Evolutionary conservation across 805 yeast species (phyloP).

Genomic region (Blastobotrys americana): DNA sequence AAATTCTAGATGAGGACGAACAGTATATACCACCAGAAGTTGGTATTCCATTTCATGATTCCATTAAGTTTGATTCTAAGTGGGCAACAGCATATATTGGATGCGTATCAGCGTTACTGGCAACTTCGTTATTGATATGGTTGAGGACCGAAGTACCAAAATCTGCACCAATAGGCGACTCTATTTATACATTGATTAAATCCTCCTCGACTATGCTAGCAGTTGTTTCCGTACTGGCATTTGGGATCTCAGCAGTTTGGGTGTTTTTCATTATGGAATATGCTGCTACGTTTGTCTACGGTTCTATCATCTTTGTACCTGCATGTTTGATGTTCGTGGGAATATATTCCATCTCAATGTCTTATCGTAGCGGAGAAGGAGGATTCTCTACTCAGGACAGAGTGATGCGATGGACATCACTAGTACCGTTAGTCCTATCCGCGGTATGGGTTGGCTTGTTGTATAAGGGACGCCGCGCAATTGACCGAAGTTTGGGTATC

Average conservation of each 20-base stretch:
- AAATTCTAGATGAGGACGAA: background rate
- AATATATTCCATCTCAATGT: slow-evolving; percentile 28
- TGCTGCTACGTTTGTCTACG: slow-evolving; percentile 23
- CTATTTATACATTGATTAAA: slow-evolving; percentile 23
- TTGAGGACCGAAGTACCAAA: slow-evolving; percentile 22
- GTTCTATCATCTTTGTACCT: slow-evolving; percentile 26
- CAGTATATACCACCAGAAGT: slow-evolving; percentile 10
- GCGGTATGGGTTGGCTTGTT: slow-evolving; percentile 25
- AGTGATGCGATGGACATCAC: slow-evolving; percentile 28
- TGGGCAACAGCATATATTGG: slow-evolving; percentile 25
- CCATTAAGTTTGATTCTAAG: slow-evolving; percentile 15
- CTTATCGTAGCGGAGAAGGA: slow-evolving; percentile 26
- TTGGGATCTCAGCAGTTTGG: slow-evolving; percentile 26
- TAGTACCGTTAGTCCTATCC: slow-evolving; percentile 24
- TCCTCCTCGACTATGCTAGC: slow-evolving; percentile 22
- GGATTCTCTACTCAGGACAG: slow-evolving; percentile 28
- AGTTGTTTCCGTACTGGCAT: slow-evolving; percentile 20
- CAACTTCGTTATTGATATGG: slow-evolving; percentile 27
- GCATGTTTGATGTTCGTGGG: slow-evolving; percentile 21
- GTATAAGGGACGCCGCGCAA: slow-evolving; percentile 22
- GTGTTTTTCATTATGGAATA: slow-evolving; percentile 22
- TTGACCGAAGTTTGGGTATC: slow-evolving; percentile 30
- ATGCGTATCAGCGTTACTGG: slow-evolving; percentile 24
- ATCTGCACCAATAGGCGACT: slow-evolving; percentile 23
- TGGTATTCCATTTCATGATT: slow-evolving; percentile 6